These are phyloP conservation scores for Raphidocelis subcapitata DNA, from an alignment of 139 green algal genomes.

Conservation along the genomic window DNA sequence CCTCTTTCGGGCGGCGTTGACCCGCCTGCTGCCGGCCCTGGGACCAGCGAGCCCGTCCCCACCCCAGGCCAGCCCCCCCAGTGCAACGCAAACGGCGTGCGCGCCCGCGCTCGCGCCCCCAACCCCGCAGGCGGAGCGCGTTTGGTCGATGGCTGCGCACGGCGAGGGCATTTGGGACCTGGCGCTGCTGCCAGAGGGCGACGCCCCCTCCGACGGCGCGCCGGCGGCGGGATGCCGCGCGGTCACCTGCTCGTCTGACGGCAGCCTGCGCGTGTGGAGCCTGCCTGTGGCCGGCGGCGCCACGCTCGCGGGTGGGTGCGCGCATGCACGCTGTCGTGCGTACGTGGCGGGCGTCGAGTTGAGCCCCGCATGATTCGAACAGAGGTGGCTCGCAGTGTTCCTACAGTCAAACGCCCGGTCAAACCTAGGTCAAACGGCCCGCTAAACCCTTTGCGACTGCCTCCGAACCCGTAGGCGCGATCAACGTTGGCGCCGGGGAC, in stretches of 20 bases:
- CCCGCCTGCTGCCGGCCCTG: not conserved
- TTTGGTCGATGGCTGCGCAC: slow-evolving; percentile 44
- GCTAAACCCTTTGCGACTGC: too few species aligned
- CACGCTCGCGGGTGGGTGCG: slow-evolving; percentile 14
- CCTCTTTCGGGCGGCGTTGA: not conserved
- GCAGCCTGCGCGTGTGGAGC: slow-evolving; percentile 46
- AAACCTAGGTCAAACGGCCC: too few species aligned
- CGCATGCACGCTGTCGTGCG: slow-evolving; percentile 1
- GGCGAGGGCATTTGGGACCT: slow-evolving; percentile 46
- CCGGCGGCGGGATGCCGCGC: not conserved
- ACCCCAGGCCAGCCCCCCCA: not conserved
- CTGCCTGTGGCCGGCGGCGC: slow-evolving; percentile 2
- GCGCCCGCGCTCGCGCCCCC: not conserved
- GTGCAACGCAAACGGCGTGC: not conserved
- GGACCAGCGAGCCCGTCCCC: not conserved
- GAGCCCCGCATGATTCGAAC: too few species aligned
- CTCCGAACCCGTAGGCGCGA: too few species aligned
- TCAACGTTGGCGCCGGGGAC: too few species aligned
- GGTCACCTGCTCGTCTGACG: slow-evolving; percentile 47
- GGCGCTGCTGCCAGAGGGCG: not conserved
- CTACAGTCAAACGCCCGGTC: too few species aligned
- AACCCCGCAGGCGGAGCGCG: slow-evolving; percentile 14
- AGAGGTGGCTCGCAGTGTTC: too few species aligned
- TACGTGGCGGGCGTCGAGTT: not conserved
- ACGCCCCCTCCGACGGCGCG: not conserved